Evolutionary conservation across 495 filamentous ascomycete species (phyloP).

Genomic region (Xylaria bambusicola): DNA sequence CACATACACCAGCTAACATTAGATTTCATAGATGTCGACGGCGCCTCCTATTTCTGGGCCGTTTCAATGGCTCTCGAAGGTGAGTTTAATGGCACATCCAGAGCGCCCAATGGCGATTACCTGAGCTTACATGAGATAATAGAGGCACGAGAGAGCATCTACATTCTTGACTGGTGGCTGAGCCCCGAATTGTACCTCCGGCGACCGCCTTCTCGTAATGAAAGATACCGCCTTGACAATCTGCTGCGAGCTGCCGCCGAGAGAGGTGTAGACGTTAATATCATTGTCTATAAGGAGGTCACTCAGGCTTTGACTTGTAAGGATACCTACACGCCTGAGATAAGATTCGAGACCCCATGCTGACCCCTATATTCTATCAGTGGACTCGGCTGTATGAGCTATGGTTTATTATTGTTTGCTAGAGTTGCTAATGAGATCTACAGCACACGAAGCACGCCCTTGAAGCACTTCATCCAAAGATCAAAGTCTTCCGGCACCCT

Average conservation of each 20-base stretch:
- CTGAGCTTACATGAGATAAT: slow-evolving; percentile 21
- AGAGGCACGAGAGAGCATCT: slow-evolving; percentile 80
- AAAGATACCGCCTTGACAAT: slow-evolving; percentile 83
- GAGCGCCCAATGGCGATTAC: background rate
- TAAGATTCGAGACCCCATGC: background rate
- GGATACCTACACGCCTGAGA: slow-evolving; percentile 38
- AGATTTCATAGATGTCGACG: slow-evolving; percentile 65
- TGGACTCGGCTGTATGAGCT: slow-evolving; percentile 59
- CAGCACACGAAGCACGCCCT: slow-evolving; percentile 80
- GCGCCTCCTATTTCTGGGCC: slow-evolving; percentile 88
- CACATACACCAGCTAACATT: background rate
- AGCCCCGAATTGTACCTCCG: slow-evolving; percentile 88
- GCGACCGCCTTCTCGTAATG: slow-evolving; percentile 77
- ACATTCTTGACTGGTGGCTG: slow-evolving; percentile 96
- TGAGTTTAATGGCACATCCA: slow-evolving; percentile 17
- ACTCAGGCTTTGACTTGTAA: slow-evolving; percentile 82
- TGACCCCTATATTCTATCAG: slow-evolving; percentile 41
- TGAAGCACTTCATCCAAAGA: slow-evolving; percentile 80
- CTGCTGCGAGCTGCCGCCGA: slow-evolving; percentile 87
- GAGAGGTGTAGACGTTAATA: slow-evolving; percentile 82
- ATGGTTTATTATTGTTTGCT: background rate
- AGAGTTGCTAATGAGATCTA: slow-evolving; percentile 9
- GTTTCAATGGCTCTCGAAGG: slow-evolving; percentile 79
- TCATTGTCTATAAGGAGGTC: slow-evolving; percentile 97
- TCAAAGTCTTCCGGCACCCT: slow-evolving; percentile 88